Evolutionary conservation across 2,329 filamentous ascomycete species (phyloP), one percentile per base, ranked within the genome.

Genomic region (Fusarium keratoplasticum): DNA sequence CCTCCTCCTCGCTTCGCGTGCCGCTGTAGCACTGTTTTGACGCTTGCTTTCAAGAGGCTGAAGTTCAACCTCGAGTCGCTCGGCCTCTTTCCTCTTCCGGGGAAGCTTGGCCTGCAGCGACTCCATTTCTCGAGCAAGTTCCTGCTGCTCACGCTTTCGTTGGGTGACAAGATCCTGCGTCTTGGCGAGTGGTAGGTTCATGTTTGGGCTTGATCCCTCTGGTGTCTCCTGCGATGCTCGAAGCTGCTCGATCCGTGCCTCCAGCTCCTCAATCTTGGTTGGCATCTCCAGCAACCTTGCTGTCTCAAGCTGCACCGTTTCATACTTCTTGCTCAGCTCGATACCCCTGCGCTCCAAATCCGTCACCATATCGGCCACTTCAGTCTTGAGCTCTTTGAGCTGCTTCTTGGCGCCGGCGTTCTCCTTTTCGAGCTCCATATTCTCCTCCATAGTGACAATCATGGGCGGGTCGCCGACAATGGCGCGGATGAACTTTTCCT

Each of bases 401-500:
- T 90, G 89, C 18, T 90, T 90, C 82, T 98, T 98, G 66, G 90
- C 89, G 5, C 87, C 87, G 18, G 94, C 85, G 69, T 94, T 92
- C 66, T 89, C 86, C 75, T 83, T 86, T 80, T 96, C 94, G 27
- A 97, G 84, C 66, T 92, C 91, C 57, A 92, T 85, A 80, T 98
- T 98, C 80, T 98, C 95, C 77, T 92, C 89, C 50, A 92, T 90
- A 44, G 92, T 92, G 67, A 97, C 94, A 54, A 98, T 93, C 18
- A 95, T 88, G 0, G 96, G 96, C 58, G 95, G 95, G 72, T 98
- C 94, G 72, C 94, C 95, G 18, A 97, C 95, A 77, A 98, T 97
- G 73, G 94, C 92, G 76, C 95, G 94, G 64, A 99, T 92, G 83
- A 98, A 98, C 80, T 98, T 97, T 82, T 99, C 96, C 84, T 98